phyloP scores from a whole-genome alignment of 1,284 basidiomycete species.

The Rhodotorula mucilaginosa region DNA sequence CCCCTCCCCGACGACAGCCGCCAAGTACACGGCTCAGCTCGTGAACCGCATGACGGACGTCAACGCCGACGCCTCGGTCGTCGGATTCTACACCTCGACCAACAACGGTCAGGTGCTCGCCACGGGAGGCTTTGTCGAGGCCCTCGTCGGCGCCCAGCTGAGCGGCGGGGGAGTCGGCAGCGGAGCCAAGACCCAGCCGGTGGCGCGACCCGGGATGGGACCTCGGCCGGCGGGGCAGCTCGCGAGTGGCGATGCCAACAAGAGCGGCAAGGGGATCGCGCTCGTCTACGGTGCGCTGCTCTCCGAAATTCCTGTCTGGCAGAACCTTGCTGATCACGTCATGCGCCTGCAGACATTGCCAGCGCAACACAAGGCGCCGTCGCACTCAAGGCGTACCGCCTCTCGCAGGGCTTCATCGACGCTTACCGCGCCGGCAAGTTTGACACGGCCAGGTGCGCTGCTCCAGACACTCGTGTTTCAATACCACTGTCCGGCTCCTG shows the following conservation, averaged over 20 bases:
- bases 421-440: conserved; percentile 85
- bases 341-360: conserved; percentile 25
- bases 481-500: not conserved
- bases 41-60: conserved; percentile 84
- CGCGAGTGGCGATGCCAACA: conserved; percentile 44
- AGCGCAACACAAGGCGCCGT: conserved; percentile 80
- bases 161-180: conserved; percentile 68
- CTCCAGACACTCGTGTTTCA: conserved; percentile 4
- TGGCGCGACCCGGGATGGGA: conserved; percentile 29
- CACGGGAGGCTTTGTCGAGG: conserved; percentile 85
- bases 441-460: conserved; percentile 69
- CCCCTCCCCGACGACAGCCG: conserved; percentile 11
- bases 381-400: conserved; percentile 84
- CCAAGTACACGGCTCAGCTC: conserved; percentile 75
- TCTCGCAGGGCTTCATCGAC: conserved; percentile 78
- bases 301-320: too few relatives aligned
- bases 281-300: conserved; percentile 73
- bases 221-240: conserved; percentile 22
- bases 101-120: conserved; percentile 51
- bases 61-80: conserved; percentile 87
- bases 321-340: not conserved
- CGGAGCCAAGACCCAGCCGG: conserved; percentile 56
- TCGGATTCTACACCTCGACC: conserved; percentile 94
- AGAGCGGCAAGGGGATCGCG: conserved; percentile 70
- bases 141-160: conserved; percentile 83